Base-by-base conservation (phyloP, 768 basidiomycete genomes). In the Mycena vitilis region DNA sequence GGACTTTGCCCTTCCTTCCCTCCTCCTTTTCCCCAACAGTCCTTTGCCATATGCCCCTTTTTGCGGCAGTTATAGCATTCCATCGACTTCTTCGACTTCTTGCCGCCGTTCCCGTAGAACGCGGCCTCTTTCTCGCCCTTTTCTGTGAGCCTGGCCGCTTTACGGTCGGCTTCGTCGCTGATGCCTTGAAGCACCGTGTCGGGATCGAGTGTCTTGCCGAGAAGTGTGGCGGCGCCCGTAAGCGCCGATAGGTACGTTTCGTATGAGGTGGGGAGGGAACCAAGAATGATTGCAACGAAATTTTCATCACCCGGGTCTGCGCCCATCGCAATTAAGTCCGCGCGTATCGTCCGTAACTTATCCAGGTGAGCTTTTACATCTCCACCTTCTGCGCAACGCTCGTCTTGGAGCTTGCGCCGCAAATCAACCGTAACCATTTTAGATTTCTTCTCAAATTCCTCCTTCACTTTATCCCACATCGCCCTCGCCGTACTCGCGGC, bases 11-110 rank as follows among this genome's bases (percentile, higher is more conserved):
- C 82, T 56, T 81, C 78, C 53, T 77, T 78, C 45, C 79, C 80
- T 48, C 81, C 80, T 6, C 82, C 82, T 52, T 78, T 77, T 2
- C 71, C 73, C 81, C 79, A 82, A 52, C 81, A 82, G 37, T 82
- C 75, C 13, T 51, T 66, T 63, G 67, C 66, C 4, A 74, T 30
- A 54, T 82, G 80, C 1, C 81, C 77, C n/a, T 69, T 70, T 44
- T 75, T 73, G 18, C 71, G 51, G 62, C 80, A 82, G 52, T 81
- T 81, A 59, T 71, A 71, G 62, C 81, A 81, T 57, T 68, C 54
- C 49, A 62, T 44, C 49, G 37, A 42, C 49, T 51, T 52, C 60
- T 51, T 61, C 48, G 13, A 13, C 42, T 61, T 51, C 23, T 51
- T 52, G 51, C 38, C 25, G 60, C 49, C 38, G 22, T 52, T 62